These are phyloP conservation scores for Cyberlindnera xylosilytica DNA, from an alignment of 805 yeast genomes.

Conservation along the genomic window DNA sequence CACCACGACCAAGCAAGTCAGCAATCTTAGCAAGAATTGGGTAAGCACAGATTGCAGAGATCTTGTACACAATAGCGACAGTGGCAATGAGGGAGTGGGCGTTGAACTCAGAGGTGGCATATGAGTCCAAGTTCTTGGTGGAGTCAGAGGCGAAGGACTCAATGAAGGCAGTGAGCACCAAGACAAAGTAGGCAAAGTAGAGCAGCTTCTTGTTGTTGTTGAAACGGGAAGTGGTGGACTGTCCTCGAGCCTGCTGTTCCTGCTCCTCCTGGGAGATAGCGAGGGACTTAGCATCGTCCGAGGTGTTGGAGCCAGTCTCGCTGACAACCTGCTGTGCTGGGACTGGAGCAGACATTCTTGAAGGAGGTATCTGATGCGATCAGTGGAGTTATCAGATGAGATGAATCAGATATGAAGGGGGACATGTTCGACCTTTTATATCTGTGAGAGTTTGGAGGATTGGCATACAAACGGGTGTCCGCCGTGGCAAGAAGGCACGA, in stretches of 20 bases:
- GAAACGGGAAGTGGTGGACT: constrained; percentile 14
- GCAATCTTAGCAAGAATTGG: constrained; percentile 38
- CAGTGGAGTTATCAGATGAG: neutral
- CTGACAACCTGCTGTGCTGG: neutral
- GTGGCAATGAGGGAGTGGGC: constrained; percentile 37
- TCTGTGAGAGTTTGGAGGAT: neutral
- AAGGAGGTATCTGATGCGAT: neutral
- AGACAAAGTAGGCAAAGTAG: constrained; percentile 23
- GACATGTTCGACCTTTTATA: neutral
- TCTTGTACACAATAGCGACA: constrained; percentile 36
- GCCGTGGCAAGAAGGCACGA: neutral
- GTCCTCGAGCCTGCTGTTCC: neutral
- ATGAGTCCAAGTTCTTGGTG: constrained; percentile 24
- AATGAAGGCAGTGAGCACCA: constrained; percentile 29
- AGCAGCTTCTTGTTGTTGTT: constrained; percentile 19
- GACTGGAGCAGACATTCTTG: neutral
- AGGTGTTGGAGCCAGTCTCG: neutral
- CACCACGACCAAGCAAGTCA: constrained; percentile 36
- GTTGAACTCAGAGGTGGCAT: constrained; percentile 36
- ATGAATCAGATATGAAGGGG: neutral
- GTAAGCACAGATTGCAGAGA: constrained; percentile 35
- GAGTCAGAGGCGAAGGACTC: constrained; percentile 30
- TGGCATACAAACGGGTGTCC: too few species aligned
- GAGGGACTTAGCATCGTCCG: neutral
- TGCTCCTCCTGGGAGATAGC: neutral